Evolutionary conservation across 805 yeast species (phyloP).

Genomic region (Wickerhamomyces strasburgensis): DNA sequence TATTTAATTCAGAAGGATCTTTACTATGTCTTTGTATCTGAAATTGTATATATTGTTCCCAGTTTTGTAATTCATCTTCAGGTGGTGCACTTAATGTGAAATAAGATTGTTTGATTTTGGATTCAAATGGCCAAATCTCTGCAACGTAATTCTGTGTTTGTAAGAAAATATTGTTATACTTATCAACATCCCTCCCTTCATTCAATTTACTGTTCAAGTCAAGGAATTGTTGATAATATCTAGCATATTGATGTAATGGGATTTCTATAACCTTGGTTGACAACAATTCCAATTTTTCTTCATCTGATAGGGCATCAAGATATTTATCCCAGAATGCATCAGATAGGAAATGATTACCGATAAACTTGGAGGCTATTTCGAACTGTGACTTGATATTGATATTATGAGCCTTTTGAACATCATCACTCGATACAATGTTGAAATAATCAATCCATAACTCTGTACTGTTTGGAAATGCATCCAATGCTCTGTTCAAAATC

Average conservation of each 20-base stretch:
- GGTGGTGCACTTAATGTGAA: constrained; percentile 48
- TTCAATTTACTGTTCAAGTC: constrained; percentile 19
- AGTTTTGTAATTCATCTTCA: constrained; percentile 40
- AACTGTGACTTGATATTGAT: constrained; percentile 40
- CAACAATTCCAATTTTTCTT: constrained; percentile 34
- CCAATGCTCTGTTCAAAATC: constrained; percentile 39
- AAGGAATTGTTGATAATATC: constrained; percentile 50
- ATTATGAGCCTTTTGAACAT: constrained; percentile 25
- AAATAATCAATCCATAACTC: constrained; percentile 68
- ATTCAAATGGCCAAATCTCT: constrained; percentile 67
- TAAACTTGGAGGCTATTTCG: constrained; percentile 39
- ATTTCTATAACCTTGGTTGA: constrained; percentile 44
- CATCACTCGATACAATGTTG: constrained; percentile 40
- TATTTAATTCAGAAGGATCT: constrained; percentile 15
- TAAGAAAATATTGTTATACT: constrained; percentile 15
- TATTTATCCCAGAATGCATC: constrained; percentile 82
- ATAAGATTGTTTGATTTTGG: constrained; percentile 49
- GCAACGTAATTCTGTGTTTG: constrained; percentile 19
- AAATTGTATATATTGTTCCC: constrained; percentile 61
- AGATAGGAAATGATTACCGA: constrained; percentile 72
- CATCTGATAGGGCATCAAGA: constrained; percentile 53
- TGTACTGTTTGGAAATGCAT: constrained; percentile 50
- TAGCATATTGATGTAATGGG: constrained; percentile 86
- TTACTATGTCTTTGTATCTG: constrained; percentile 35
- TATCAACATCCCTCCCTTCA: constrained; percentile 15